Percentiles rank a stretch among this genome's conserved stretches.
Evolutionary conservation across 176 grass and related monocot species (phyloP).

Genomic region (Bonia amplexicaulis): DNA sequence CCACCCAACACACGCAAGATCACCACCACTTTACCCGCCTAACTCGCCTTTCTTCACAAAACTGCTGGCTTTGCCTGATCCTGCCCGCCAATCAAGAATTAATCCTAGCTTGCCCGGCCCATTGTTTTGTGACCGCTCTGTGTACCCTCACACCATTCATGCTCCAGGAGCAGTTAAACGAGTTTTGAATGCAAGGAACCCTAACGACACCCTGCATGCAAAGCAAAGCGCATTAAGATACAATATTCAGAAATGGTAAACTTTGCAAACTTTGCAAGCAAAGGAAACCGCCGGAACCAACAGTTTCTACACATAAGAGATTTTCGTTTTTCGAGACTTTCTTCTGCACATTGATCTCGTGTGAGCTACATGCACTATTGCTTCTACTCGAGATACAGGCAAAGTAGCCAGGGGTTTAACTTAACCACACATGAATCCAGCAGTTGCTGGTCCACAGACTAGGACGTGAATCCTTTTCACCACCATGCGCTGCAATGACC

Average conservation of each 20-base stretch:
- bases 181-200: background rate
- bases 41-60: background rate
- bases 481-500: background rate
- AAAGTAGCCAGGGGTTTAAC: background rate
- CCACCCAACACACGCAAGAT: background rate
- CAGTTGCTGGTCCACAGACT: slow-evolving; percentile 2
- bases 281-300: background rate
- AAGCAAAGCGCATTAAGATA: background rate
- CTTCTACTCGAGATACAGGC: too few relatives aligned
- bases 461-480: slow-evolving; percentile 23
- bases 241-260: background rate
- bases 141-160: too few relatives aligned
- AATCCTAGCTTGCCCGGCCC: background rate
- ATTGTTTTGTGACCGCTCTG: background rate
- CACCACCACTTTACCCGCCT: background rate
- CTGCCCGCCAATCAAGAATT: background rate
- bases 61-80: background rate
- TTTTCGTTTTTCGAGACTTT: background rate
- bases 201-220: background rate
- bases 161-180: too few relatives aligned
- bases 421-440: background rate
- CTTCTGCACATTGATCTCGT: background rate
- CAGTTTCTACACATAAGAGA: background rate
- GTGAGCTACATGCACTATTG: background rate
- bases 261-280: slow-evolving; percentile 1